A percentile compares a stretch with the other conserved stretches of the same genome.
Evolutionary conservation across 164 flowering plant species (phyloP).

Genomic region (Vitis riparia): DNA sequence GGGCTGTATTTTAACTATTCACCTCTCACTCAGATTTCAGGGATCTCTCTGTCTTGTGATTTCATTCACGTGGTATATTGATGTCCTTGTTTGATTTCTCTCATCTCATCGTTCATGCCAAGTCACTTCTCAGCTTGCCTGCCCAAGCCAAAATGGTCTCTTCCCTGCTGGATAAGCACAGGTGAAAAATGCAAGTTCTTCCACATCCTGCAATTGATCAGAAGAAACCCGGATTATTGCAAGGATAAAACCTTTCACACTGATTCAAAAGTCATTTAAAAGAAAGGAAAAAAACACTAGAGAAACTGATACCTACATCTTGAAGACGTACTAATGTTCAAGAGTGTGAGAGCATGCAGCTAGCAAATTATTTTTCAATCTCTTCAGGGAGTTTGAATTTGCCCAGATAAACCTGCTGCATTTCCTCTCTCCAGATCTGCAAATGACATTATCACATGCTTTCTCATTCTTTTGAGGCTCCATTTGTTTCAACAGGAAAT

Average conservation of each 20-base stretch:
- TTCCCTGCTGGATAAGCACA: background rate
- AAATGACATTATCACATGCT: background rate
- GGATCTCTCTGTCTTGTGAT: background rate
- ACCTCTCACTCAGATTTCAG: background rate
- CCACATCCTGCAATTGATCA: background rate
- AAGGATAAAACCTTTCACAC: background rate
- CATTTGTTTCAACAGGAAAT: too few species aligned
- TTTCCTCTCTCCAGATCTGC: constrained; percentile 95
- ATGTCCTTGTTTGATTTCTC: background rate
- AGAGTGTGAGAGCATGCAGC: constrained; percentile 1
- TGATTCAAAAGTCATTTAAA: background rate
- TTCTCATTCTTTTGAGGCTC: too few species aligned
- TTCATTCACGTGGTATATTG: background rate
- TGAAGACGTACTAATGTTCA: constrained; percentile 2
- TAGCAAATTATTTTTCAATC: constrained; percentile 34
- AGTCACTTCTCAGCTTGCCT: background rate
- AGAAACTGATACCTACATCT: constrained; percentile 15
- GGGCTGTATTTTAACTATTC: background rate
- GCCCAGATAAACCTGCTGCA: constrained; percentile 82
- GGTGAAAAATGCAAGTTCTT: background rate
- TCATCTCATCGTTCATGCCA: background rate
- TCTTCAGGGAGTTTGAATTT: constrained; percentile 56
- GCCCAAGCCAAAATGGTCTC: background rate
- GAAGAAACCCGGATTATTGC: background rate
- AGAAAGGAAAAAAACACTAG: background rate